Evolutionary conservation across 345 rosid genomes (phyloP), one percentile per base, ranked within the genome.

Genomic region (Populus tremula): DNA sequence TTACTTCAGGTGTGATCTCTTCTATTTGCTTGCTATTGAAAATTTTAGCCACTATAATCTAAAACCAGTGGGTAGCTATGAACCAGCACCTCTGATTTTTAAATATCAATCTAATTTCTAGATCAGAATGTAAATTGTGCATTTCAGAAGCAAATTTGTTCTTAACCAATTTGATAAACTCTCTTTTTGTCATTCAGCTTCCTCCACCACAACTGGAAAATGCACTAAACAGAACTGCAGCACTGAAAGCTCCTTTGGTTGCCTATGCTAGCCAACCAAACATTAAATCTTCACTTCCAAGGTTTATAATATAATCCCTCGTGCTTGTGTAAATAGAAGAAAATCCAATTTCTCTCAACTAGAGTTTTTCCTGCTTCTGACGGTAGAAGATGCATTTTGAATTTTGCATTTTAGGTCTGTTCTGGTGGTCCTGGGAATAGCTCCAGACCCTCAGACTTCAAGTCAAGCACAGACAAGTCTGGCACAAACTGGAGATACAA

Each of bases 191-290:
- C 63, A 74, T 74, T 75, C 91, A 93, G 99, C 88, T 96, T 74
- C 99, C 99, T 84, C 89, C 99, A 27, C 91, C 93, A 36, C 99
- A 93, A 79, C 86, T 96, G 66, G 98, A 88, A 87, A 93, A 88
- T 83, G 98, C 98, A 76, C 83, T 96, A 89, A 88, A 89, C 81
- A 89, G 89, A 81, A 86, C 84, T 27, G 73, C 89, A 1, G 87
- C 87, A 21, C 87, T 96, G 53, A 92, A 86, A 83, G 93, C 93
- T 83, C 98, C 97, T 75, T 86, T 93, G 79, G 88, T 88, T 41
- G 92, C 88, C 63, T 90, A 93, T 87, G 97, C 99, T 65, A 91
- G 90, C 89, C 97, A 91, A 82, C 90, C 89, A 45, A 85, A 86
- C 76, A 84, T 92, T 75, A 93, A 83, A 74, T 84, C 94, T 78